phyloP scores from a whole-genome alignment of 371 early-diverging fungal genomes.

The Apophysomyces variabilis region DNA sequence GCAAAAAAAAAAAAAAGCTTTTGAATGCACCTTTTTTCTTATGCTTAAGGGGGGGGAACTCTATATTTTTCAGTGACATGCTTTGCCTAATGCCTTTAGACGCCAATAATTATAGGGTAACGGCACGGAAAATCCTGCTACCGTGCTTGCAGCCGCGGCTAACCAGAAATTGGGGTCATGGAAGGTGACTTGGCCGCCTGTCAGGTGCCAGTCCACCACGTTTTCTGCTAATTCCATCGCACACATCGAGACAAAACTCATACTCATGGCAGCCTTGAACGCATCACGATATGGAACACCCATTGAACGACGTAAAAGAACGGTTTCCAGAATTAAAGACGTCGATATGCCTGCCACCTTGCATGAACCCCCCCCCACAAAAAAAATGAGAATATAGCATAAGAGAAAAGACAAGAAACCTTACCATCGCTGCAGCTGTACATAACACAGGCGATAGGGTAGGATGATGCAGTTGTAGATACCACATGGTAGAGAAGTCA shows the following conservation, averaged over 20 bases:
- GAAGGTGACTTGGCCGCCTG: constrained; percentile 53
- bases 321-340: constrained; percentile 55
- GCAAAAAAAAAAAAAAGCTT: not conserved
- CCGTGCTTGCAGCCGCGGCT: constrained; percentile 44
- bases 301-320: constrained; percentile 48
- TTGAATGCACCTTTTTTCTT: not conserved
- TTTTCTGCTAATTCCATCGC: constrained; percentile 63
- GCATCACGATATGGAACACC: constrained; percentile 38
- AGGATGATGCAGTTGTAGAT: constrained; percentile 51
- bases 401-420: not conserved
- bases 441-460: constrained; percentile 38
- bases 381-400: no score
- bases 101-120: constrained; percentile 64
- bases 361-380: not conserved
- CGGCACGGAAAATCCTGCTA: constrained; percentile 56
- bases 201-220: constrained; percentile 55
- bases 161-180: constrained; percentile 55
- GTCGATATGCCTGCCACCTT: constrained; percentile 54
- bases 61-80: constrained; percentile 37
- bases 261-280: constrained; percentile 61
- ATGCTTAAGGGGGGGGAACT: not conserved
- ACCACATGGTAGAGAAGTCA: constrained; percentile 58
- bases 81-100: constrained; percentile 52
- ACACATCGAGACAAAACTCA: constrained; percentile 63
- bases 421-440: constrained; percentile 56